Evolutionary conservation across 208 protist species (phyloP).

Genomic region (Willaertia magna): DNA sequence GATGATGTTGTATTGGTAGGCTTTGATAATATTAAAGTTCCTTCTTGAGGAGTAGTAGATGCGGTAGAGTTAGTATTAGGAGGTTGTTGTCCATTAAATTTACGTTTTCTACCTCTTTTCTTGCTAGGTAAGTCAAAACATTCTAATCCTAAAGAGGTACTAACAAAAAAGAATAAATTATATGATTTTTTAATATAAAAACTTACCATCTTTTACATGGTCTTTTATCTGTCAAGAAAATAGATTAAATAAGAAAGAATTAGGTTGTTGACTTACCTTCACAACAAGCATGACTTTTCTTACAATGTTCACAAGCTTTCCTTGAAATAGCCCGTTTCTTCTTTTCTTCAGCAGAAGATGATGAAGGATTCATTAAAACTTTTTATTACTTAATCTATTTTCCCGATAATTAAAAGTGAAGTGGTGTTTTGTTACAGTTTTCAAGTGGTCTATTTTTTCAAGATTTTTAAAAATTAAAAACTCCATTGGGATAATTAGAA

Average conservation of each 20-base stretch:
- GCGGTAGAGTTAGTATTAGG: neutral
- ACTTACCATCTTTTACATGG: constrained; percentile 5
- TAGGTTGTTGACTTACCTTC: neutral
- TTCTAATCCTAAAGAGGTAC: neutral
- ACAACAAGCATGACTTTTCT: constrained; percentile 5
- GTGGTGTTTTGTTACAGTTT: no score
- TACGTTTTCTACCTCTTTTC: constrained; percentile 7
- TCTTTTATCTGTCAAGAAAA: neutral
- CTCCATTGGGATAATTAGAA: no score
- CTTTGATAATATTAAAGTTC: neutral
- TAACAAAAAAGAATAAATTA: neutral
- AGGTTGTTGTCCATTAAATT: neutral
- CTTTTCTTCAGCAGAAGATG: neutral
- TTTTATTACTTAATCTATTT: no score
- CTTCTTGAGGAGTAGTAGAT: neutral
- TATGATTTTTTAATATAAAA: neutral
- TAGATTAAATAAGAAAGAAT: neutral
- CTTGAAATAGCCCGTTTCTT: neutral
- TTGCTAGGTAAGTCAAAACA: neutral
- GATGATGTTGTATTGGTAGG: neutral
- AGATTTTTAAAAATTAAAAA: no score
- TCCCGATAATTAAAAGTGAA: no score
- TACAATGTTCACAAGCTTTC: constrained; percentile 4
- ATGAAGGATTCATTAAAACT: no score
- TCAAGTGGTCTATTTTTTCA: no score